Percentiles rank a stretch among this genome's conserved stretches.
These are phyloP conservation scores for Neonectria ditissima DNA, from an alignment of 2,329 filamentous ascomycete genomes.

Conservation along the genomic window DNA sequence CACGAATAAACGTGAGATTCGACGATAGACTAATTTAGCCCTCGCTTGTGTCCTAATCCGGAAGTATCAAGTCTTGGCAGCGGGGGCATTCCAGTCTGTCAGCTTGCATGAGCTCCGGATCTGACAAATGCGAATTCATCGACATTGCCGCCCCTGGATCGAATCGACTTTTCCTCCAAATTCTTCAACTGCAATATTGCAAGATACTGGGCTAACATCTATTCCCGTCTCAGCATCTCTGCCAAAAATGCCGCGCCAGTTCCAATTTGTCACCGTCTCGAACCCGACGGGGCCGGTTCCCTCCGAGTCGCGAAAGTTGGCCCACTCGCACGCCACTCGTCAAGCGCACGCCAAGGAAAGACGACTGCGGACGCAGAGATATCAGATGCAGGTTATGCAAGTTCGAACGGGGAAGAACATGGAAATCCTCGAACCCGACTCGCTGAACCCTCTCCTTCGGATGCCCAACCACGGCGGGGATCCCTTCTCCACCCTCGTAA, in stretches of 20 bases:
- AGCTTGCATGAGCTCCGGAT: neutral
- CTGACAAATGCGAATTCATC: constrained; percentile 10
- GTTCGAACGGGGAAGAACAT: neutral
- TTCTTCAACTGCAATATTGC: neutral
- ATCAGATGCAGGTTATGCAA: constrained; percentile 4
- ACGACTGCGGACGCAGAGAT: constrained; percentile 9
- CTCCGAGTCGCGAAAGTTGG: constrained; percentile 6
- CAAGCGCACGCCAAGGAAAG: constrained; percentile 26
- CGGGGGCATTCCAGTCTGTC: neutral
- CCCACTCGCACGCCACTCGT: constrained; percentile 14
- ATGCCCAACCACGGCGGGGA: neutral
- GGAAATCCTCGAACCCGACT: neutral
- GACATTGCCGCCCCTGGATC: neutral
- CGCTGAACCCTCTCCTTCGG: neutral
- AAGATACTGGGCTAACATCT: too few relatives aligned
- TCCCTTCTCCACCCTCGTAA: constrained; percentile 7
- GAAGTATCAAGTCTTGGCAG: constrained; percentile 11
- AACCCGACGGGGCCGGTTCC: neutral
- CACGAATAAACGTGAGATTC: too few relatives aligned
- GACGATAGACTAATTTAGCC: too few relatives aligned
- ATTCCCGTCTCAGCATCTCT: neutral
- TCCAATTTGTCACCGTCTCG: constrained; percentile 21
- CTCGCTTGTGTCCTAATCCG: neutral
- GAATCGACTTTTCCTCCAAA: neutral
- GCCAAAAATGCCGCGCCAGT: constrained; percentile 10